Conservation (phyloP, 805 yeast genomes). For the Metschnikowia noctiluminum region DNA sequence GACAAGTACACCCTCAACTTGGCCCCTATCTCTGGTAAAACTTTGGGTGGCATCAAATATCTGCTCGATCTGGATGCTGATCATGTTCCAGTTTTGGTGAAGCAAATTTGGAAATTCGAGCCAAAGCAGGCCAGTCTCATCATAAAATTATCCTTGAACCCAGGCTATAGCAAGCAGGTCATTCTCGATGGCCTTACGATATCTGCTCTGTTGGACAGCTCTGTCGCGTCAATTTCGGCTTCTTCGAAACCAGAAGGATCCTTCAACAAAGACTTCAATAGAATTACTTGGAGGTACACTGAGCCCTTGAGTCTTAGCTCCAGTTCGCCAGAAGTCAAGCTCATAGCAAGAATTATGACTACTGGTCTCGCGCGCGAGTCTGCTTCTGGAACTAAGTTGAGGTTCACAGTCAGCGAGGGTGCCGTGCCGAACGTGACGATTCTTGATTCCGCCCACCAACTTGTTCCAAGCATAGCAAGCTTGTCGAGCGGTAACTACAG, state of each 20-base stretch:
- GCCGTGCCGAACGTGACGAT: conserved; percentile 43
- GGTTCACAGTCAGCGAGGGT: conserved; percentile 50
- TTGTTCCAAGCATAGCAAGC: conserved; percentile 46
- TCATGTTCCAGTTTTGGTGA: conserved; percentile 62
- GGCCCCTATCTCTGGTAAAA: conserved; percentile 52
- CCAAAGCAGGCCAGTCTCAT: conserved; percentile 81
- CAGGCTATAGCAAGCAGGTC: conserved; percentile 39
- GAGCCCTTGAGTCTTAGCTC: conserved; percentile 45
- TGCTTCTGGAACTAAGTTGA: conserved; percentile 67
- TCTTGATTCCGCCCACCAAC: conserved; percentile 23
- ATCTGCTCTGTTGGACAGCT: conserved; percentile 55
- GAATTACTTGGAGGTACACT: conserved; percentile 80
- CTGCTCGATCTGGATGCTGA: conserved; percentile 44
- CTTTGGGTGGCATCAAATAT: conserved; percentile 81
- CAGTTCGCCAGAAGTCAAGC: conserved; percentile 41
- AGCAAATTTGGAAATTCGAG: conserved; percentile 90
- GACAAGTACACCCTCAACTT: conserved; percentile 45
- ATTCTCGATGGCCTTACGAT: conserved; percentile 58
- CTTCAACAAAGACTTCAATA: conserved; percentile 77
- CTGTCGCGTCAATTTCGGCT: conserved; percentile 66
- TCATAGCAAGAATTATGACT: conserved; percentile 85
- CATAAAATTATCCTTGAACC: conserved; percentile 60
- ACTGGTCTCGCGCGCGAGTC: conserved; percentile 68
- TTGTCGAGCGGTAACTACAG: conserved; percentile 49
- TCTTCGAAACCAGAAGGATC: conserved; percentile 91